Base-by-base conservation (phyloP, 2,329 filamentous ascomycete species). In the Alternaria panax region DNA sequence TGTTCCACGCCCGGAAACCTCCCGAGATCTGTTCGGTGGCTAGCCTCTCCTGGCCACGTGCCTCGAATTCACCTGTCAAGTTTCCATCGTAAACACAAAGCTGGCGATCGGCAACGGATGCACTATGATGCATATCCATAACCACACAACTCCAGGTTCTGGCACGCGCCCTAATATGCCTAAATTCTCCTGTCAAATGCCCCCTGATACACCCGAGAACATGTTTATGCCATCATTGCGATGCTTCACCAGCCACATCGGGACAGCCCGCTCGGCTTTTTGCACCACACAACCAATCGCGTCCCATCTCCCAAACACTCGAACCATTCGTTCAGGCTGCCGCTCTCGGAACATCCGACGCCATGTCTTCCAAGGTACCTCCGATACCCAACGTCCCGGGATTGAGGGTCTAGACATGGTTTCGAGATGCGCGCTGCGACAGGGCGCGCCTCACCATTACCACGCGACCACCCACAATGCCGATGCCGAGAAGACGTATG, bases 381-480 rank as follows among this genome's bases (percentile, higher is more conserved):
- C 51, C 43, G 43, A 24, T 40, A 22, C 24, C 47, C 36, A 20
- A 36, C n/a, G 30, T 25, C 7, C 27, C 24, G 47, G 56, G 46
- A 51, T 36, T 36, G 41, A 51, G 57, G 22, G 22, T 54, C 51
- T 16, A 57, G 43, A 53, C 45, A 52, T 34, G 51, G 61, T 57
- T 62, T 62, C 59, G 55, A 58, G 36, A 51, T 28, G 25, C n/a
- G 46, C 30, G 43, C n/a, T 63, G 63, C 58, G 48, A 60, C 60
- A 40, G 43, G 40, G 30, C 52, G 27, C 36, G 60, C 55, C 54
- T 51, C 63, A 61, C 60, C 54, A 60, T 57, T 25, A 36, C 27
- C 48, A 53, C 32, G 16, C 41, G 20, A 45, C 45, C 20, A 55
- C 45, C 12, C 38, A 27, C 30, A 48, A 48, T 43, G 42, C 32